Conservation (phyloP, 805 yeast species). For the Yueomyces sp. region DNA sequence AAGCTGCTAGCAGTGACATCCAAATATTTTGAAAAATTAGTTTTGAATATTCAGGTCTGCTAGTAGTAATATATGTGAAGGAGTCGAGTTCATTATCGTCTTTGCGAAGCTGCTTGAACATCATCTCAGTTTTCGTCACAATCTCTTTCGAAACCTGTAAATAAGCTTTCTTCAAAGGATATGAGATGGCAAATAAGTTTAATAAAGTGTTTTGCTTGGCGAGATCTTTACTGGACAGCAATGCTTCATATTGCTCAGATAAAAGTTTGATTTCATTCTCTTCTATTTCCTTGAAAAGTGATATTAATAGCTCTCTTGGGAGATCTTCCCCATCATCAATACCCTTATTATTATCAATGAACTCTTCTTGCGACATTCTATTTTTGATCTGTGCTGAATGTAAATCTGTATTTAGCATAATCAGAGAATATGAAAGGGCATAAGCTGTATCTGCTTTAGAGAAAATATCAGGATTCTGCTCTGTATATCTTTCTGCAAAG, state of each 20-base stretch:
- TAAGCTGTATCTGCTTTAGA: constrained; percentile 92
- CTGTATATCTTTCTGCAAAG: constrained; percentile 83
- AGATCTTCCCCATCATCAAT: constrained; percentile 84
- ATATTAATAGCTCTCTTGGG: constrained; percentile 56
- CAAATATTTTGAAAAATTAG: constrained; percentile 89
- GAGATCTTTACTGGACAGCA: constrained; percentile 49
- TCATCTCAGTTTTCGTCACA: constrained; percentile 75
- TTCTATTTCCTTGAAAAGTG: constrained; percentile 66
- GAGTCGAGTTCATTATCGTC: constrained; percentile 27
- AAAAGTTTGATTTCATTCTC: constrained; percentile 77
- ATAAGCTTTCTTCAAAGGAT: constrained; percentile 68
- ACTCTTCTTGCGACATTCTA: constrained; percentile 81
- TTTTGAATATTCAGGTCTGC: constrained; percentile 78
- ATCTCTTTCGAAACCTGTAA: constrained; percentile 86
- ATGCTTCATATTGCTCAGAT: constrained; percentile 88
- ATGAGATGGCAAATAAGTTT: constrained; percentile 54
- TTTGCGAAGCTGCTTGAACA: constrained; percentile 54
- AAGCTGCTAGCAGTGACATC: constrained; percentile 94
- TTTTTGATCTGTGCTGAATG: constrained; percentile 79
- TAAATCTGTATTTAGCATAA: constrained; percentile 87
- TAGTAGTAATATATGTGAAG: constrained; percentile 60
- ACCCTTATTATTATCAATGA: constrained; percentile 76
- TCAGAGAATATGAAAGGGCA: constrained; percentile 80
- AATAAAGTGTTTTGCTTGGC: constrained; percentile 31
- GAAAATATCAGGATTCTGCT: constrained; percentile 79